Evolutionary conservation across 768 basidiomycete species (phyloP).

Genomic region (Kwoniella shandongensis): DNA sequence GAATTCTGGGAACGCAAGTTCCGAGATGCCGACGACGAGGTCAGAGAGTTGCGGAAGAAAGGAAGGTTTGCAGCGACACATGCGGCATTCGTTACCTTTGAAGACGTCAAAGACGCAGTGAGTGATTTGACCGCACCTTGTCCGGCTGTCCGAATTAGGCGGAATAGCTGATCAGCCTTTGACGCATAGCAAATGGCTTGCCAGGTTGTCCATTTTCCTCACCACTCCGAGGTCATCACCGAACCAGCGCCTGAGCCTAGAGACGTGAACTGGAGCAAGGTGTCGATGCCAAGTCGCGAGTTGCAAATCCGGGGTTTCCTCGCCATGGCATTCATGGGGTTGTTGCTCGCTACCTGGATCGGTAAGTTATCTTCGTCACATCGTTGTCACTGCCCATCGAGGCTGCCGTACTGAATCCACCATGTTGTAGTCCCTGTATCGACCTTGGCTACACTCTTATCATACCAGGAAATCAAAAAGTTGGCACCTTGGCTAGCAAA

Average conservation of each 20-base stretch:
- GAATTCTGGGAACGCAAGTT: constrained; percentile 82
- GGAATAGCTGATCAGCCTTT: not conserved
- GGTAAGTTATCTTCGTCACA: constrained; percentile 42
- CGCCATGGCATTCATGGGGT: constrained; percentile 66
- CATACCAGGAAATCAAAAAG: constrained; percentile 91
- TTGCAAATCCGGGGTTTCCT: constrained; percentile 68
- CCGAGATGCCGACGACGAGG: constrained; percentile 75
- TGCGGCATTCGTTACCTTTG: constrained; percentile 92
- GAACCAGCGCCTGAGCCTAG: constrained; percentile 86
- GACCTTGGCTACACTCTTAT: constrained; percentile 78
- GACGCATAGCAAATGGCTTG: constrained; percentile 75
- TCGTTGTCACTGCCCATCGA: not conserved
- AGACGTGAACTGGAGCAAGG: constrained; percentile 92
- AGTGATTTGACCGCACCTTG: constrained; percentile 50
- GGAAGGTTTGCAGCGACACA: constrained; percentile 80
- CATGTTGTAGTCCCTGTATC: constrained; percentile 72
- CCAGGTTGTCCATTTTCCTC: constrained; percentile 74
- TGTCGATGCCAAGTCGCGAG: constrained; percentile 65
- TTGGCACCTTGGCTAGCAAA: constrained; percentile 79
- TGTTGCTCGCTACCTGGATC: constrained; percentile 87
- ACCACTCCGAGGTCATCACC: constrained; percentile 67
- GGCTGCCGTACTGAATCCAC: not conserved
- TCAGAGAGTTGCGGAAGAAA: constrained; percentile 66
- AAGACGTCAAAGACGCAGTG: constrained; percentile 89
- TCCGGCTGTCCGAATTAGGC: no score